phyloP scores from a whole-genome alignment of 2,329 filamentous ascomycete species.

The Trichoderma arundinaceum region DNA sequence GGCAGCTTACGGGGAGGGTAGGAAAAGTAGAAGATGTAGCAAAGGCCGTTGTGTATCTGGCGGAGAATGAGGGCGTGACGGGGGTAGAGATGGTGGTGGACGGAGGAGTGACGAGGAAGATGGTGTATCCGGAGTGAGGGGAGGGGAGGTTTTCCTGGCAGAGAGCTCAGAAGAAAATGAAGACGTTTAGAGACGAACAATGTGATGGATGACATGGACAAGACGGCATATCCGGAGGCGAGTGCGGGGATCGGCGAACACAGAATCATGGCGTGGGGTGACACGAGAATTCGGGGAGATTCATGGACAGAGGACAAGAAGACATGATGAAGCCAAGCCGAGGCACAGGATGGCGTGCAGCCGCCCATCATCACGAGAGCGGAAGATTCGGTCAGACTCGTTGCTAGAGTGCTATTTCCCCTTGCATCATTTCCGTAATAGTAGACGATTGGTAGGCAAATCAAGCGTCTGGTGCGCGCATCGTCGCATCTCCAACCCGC shows the following conservation, averaged over 20 bases:
- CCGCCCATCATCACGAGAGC: not conserved
- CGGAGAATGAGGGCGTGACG: constrained; percentile 39
- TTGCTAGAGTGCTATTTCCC: not conserved
- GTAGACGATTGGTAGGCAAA: not conserved
- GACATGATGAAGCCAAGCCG: not conserved
- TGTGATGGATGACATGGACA: not conserved
- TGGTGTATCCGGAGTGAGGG: constrained; percentile 41
- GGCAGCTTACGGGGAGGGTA: constrained; percentile 57
- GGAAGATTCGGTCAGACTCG: not conserved
- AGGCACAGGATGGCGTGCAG: not conserved
- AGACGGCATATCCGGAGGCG: not conserved
- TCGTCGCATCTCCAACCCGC: constrained; percentile 13
- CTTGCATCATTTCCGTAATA: not conserved
- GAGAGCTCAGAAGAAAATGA: no score
- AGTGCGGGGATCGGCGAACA: no score
- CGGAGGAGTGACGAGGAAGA: constrained; percentile 42
- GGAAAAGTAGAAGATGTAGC: constrained; percentile 54
- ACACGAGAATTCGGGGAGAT: not conserved
- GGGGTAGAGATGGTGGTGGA: constrained; percentile 42
- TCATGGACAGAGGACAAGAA: not conserved
- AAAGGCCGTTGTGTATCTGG: constrained; percentile 40
- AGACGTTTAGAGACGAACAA: no score
- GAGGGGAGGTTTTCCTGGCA: no score
- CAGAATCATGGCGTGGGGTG: no score
- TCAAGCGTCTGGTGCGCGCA: no score